These are phyloP conservation scores for Suhomyces ambrosiae DNA, from an alignment of 1,139 yeast genomes.

Conservation along the genomic window DNA sequence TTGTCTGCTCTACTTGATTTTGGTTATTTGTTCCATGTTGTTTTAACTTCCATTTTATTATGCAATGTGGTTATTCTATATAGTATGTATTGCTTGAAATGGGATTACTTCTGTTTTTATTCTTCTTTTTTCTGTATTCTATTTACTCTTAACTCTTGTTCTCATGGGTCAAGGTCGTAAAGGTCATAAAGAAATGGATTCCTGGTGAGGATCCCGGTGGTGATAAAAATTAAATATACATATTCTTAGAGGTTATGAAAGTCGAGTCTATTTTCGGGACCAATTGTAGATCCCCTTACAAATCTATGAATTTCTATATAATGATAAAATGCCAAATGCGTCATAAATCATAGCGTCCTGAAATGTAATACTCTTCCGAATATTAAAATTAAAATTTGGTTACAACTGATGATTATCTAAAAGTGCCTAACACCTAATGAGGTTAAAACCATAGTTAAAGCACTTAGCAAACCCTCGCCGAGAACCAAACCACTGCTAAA, in stretches of 20 bases:
- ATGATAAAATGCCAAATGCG: background rate
- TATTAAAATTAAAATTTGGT: background rate
- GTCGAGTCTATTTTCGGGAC: background rate
- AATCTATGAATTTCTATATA: background rate
- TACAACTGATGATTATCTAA: slow-evolving; percentile 16
- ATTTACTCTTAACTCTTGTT: slow-evolving; percentile 1
- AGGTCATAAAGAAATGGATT: background rate
- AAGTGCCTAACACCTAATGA: slow-evolving; percentile 56
- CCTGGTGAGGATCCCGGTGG: slow-evolving; percentile 1
- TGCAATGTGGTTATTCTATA: background rate
- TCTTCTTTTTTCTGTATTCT: slow-evolving; percentile 5
- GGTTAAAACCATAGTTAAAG: slow-evolving; percentile 75
- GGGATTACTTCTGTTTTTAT: slow-evolving; percentile 5
- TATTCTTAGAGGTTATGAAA: background rate
- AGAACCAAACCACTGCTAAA: slow-evolving; percentile 89
- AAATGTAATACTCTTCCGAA: background rate
- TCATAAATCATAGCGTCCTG: background rate
- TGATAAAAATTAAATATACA: background rate
- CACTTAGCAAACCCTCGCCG: slow-evolving; percentile 91
- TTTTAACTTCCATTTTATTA: background rate
- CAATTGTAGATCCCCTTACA: background rate
- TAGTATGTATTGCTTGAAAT: slow-evolving; percentile 10
- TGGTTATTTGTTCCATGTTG: background rate
- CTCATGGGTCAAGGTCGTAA: background rate
- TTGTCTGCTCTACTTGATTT: background rate